Conservation (phyloP, 495 filamentous ascomycete species). For the Mytilinidion resinicola region DNA sequence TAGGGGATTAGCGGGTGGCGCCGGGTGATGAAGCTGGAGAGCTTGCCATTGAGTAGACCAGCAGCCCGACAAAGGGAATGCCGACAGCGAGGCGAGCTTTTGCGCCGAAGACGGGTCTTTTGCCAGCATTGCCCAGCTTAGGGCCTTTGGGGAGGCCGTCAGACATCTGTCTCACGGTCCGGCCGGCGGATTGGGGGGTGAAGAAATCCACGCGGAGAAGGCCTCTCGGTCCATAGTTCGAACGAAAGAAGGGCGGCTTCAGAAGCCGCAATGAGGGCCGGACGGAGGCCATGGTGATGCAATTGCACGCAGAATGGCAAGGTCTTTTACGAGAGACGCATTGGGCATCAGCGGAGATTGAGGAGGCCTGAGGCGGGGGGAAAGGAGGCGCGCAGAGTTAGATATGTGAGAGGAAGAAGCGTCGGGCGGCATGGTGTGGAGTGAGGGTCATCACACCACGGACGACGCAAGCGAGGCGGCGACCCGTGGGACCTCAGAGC, state of each 20-base stretch:
- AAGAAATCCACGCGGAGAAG: neutral
- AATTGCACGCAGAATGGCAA: neutral
- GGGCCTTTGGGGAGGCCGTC: neutral
- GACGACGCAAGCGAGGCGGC: too few species aligned
- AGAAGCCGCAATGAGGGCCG: neutral
- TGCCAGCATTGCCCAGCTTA: neutral
- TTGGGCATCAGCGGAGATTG: neutral
- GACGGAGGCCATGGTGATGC: neutral
- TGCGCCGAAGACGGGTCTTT: conserved; percentile 12
- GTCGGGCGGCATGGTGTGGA: neutral
- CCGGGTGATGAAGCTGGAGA: conserved; percentile 3
- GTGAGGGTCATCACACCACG: neutral
- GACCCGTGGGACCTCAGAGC: too few species aligned
- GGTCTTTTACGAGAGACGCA: neutral
- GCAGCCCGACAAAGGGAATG: conserved; percentile 53
- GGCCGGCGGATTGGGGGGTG: neutral
- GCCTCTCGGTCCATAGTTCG: conserved; percentile 1
- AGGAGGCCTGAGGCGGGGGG: neutral
- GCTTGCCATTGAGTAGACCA: conserved; percentile 64
- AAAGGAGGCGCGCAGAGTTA: neutral
- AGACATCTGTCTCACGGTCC: neutral
- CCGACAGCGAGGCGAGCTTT: conserved; percentile 52
- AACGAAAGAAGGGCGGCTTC: neutral
- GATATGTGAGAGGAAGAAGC: neutral
- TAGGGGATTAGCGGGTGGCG: neutral